Base-by-base conservation (phyloP, 495 filamentous ascomycete species). In the Talaromyces liani region DNA sequence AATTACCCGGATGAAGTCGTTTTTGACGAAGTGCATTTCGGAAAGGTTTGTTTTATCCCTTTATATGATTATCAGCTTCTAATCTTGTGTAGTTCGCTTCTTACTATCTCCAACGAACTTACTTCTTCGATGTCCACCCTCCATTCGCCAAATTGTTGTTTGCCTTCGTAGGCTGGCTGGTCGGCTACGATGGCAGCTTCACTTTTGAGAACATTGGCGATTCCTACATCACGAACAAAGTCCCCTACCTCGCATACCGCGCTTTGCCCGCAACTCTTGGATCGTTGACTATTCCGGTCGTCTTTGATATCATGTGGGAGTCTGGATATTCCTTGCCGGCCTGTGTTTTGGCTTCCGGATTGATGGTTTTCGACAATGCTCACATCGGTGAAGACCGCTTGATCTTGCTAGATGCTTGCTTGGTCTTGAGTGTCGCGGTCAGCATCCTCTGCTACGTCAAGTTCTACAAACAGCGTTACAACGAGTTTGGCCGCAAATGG, bases 81-180 rank as follows among this genome's bases (percentile, higher is more conserved):
- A 64, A 53, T 51, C 4, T 54, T 45, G 9, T 12, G 29, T 73
- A 96, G 92, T 97, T 97, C 71, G 92, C 92, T 63, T 96, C 91
- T 14, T 95, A 97, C 76, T 99, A 99, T 71, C 87, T 99, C 41
- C 88, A 97, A 78, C 88, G 91, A 72, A 98, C 92, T 31, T 99
- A 98, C 79, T 99, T 99, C 85, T 99, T 99, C 85, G 94, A 99
- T 82, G 94, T 99, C 53, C 94, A 99, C 75, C 94, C 94, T 56
- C 94, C 94, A 8, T 96, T 99, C 69, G 94, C 90, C 74, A 83
- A 84, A 66, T 77, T 84, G 33, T 73, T 84, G 10, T 81, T 84
- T 64, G 94, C 94, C 63, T 84, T 98, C 41, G 92, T 96, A 81
- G 94, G 94, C 67, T 99, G 93, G 93, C 82, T 99, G 61, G 78